These are phyloP conservation scores for Eutrema japonicum DNA, from an alignment of 345 rosid genomes.

Conservation along the genomic window DNA sequence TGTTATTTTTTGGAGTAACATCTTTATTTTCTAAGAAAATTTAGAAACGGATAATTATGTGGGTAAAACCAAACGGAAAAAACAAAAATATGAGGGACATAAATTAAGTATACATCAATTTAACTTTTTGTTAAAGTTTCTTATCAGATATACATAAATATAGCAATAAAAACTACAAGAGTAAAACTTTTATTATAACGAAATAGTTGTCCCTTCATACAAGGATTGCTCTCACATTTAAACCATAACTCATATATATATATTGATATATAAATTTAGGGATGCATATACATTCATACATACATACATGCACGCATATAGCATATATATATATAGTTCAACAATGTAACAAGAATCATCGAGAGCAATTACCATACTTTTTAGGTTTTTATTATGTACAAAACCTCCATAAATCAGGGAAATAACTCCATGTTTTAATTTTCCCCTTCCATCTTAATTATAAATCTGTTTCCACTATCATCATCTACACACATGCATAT, in stretches of 20 bases:
- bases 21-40: neutral
- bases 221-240: conserved; percentile 17
- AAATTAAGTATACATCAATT: neutral
- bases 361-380: conserved; percentile 43
- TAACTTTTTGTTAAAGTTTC: too few species aligned
- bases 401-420: conserved; percentile 42
- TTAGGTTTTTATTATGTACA: conserved; percentile 69
- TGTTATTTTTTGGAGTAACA: neutral
- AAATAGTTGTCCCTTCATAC: conserved; percentile 5
- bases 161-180: neutral
- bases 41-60: neutral
- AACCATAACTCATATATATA: conserved; percentile 3
- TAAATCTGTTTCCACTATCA: conserved; percentile 44
- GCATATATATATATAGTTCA: conserved; percentile 24
- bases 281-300: conserved; percentile 25
- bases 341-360: conserved; percentile 29
- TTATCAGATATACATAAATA: neutral
- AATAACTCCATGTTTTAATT: conserved; percentile 31
- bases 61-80: neutral
- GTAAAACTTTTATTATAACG: neutral
- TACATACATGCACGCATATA: conserved; percentile 16
- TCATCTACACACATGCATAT: conserved; percentile 3
- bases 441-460: conserved; percentile 30
- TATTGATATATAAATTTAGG: neutral
- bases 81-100: neutral